Percentiles rank a stretch among this genome's conserved stretches.
These are phyloP conservation scores for Tolypocladium paradoxum DNA, from an alignment of 2,329 filamentous ascomycete species.

Conservation along the genomic window DNA sequence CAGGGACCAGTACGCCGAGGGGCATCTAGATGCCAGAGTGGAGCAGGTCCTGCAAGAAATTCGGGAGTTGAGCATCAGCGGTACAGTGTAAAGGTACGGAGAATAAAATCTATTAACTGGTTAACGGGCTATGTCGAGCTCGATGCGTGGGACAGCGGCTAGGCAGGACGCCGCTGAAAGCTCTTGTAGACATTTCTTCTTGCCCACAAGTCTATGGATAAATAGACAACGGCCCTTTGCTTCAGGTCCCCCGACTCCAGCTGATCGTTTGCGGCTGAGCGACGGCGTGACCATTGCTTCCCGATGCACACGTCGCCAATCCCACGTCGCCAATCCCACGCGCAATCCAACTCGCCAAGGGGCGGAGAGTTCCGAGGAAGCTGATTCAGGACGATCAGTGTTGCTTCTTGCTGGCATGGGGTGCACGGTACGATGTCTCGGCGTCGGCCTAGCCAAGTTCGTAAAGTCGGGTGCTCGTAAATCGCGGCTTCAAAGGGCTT, in stretches of 20 bases:
- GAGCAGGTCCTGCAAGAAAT: constrained; percentile 97
- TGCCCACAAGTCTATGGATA: background rate
- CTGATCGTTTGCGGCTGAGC: background rate
- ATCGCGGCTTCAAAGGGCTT: background rate
- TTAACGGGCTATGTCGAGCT: background rate
- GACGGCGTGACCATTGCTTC: background rate
- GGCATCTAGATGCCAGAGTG: constrained; percentile 80
- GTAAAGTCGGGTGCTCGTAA: background rate
- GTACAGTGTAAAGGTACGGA: constrained; percentile 40
- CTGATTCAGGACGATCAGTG: background rate
- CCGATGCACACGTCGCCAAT: background rate
- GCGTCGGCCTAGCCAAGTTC: background rate
- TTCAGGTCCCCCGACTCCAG: background rate
- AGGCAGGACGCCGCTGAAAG: background rate
- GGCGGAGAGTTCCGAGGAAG: background rate
- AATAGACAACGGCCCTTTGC: background rate
- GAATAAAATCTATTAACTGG: background rate
- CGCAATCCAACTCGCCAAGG: too few relatives aligned
- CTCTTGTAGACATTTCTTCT: background rate
- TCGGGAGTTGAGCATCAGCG: constrained; percentile 84
- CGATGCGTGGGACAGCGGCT: background rate
- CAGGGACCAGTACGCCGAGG: constrained; percentile 88
- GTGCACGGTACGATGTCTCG: background rate
- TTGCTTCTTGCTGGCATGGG: background rate
- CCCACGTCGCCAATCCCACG: background rate